A percentile compares a stretch with the other conserved stretches of the same genome.
phyloP scores from a whole-genome alignment of 2,329 filamentous ascomycete species.

The Pseudocercospora cruenta region DNA sequence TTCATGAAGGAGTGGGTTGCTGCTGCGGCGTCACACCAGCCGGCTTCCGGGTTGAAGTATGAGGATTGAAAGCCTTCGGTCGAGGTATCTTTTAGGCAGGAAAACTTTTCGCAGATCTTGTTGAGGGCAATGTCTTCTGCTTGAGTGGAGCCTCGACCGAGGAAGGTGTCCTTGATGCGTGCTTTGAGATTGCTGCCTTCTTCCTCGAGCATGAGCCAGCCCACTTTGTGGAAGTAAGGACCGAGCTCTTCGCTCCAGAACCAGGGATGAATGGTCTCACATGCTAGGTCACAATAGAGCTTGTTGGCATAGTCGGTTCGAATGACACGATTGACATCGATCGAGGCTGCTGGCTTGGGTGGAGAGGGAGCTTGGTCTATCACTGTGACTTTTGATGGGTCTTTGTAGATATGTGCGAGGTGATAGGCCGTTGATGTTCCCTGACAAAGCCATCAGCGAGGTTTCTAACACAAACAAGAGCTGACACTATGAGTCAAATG shows the following conservation, averaged over 20 bases:
- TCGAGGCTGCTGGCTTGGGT: conserved; percentile 48
- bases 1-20: conserved; percentile 52
- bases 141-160: conserved; percentile 45
- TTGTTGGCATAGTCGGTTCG: conserved; percentile 37
- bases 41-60: conserved; percentile 57
- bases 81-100: conserved; percentile 44
- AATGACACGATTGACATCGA: conserved; percentile 39
- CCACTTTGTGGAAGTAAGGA: conserved; percentile 61
- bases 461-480: neutral
- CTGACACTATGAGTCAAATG: neutral
- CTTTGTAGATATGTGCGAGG: conserved; percentile 51
- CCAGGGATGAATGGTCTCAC: conserved; percentile 47
- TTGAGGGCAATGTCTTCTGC: conserved; percentile 50
- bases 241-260: conserved; percentile 35
- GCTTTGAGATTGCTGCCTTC: conserved; percentile 40
- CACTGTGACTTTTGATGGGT: conserved; percentile 56
- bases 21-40: conserved; percentile 57
- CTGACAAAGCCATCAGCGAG: neutral
- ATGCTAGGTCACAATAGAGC: conserved; percentile 39
- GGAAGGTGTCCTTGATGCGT: conserved; percentile 59
- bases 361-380: conserved; percentile 59
- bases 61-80: conserved; percentile 45
- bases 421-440: conserved; percentile 31
- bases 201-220: conserved; percentile 60
- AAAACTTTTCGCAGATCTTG: conserved; percentile 45